phyloP scores from a whole-genome alignment of 441 rosid species.

The Euphorbia celastroides region DNA sequence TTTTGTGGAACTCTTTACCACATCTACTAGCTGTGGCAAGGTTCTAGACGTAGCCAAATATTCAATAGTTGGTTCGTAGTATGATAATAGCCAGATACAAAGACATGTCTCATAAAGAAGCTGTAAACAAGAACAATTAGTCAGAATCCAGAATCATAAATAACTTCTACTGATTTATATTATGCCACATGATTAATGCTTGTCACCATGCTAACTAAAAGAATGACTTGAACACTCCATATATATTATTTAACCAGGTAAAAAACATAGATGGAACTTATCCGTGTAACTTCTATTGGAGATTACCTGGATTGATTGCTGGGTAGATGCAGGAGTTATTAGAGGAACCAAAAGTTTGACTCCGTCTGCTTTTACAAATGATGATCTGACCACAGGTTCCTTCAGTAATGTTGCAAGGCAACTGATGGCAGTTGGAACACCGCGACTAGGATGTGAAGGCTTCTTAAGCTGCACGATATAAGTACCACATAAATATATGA shows the following conservation, averaged over 20 bases:
- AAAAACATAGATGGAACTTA: not conserved
- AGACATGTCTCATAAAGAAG: slow-evolving; percentile 97
- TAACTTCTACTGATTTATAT: not conserved
- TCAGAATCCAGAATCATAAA: slow-evolving; percentile 17
- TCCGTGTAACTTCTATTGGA: slow-evolving; percentile 5
- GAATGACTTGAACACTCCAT: slow-evolving; percentile 1
- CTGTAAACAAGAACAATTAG: slow-evolving; percentile 35
- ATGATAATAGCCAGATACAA: slow-evolving; percentile 93
- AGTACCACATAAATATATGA: slow-evolving; percentile 20
- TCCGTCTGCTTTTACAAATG: slow-evolving; percentile 88
- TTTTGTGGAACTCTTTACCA: slow-evolving; percentile 86
- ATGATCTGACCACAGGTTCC: slow-evolving; percentile 89
- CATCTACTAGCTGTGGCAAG: slow-evolving; percentile 74
- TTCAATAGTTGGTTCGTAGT: slow-evolving; percentile 85
- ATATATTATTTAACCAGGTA: not conserved
- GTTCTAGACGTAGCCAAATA: slow-evolving; percentile 83
- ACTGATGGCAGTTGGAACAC: slow-evolving; percentile 71
- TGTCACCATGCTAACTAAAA: slow-evolving; percentile 9
- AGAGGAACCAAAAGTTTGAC: slow-evolving; percentile 84
- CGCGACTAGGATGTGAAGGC: slow-evolving; percentile 87
- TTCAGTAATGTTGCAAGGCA: slow-evolving; percentile 78
- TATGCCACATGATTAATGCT: not conserved
- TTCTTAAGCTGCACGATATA: slow-evolving; percentile 59
- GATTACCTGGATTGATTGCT: slow-evolving; percentile 92
- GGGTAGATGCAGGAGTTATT: slow-evolving; percentile 93